Evolutionary conservation across 768 basidiomycete genomes (phyloP).

Genomic region (Bullera alba): DNA sequence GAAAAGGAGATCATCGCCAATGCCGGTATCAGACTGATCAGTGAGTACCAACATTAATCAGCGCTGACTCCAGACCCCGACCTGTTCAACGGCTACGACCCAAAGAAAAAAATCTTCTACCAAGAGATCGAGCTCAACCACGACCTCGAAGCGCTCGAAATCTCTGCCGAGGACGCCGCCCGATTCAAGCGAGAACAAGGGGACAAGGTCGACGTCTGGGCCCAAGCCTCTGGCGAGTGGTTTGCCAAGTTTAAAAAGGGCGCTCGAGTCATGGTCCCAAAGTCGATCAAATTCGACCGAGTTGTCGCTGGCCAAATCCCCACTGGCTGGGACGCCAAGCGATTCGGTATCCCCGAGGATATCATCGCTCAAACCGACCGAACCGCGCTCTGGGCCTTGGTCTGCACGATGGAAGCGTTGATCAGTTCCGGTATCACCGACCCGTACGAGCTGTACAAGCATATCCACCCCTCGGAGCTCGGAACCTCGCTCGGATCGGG

Average conservation of each 20-base stretch:
- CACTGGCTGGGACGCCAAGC: conserved; percentile 92
- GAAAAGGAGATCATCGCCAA: conserved; percentile 89
- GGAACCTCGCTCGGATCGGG: conserved; percentile 91
- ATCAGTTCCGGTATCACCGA: conserved; percentile 96
- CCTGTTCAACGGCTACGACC: conserved; percentile 94
- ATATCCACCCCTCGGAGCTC: conserved; percentile 93
- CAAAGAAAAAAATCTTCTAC: conserved; percentile 93
- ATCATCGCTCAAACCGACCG: conserved; percentile 88
- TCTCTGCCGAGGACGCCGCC: conserved; percentile 78
- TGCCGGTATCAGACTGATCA: conserved; percentile 87
- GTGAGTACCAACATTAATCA: too few relatives aligned
- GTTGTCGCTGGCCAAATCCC: conserved; percentile 93
- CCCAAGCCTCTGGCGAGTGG: conserved; percentile 85
- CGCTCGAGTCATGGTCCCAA: conserved; percentile 83
- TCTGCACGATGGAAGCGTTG: conserved; percentile 88
- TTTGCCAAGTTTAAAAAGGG: conserved; percentile 99
- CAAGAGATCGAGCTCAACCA: conserved; percentile 95
- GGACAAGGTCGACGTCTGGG: conserved; percentile 93
- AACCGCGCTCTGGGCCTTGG: conserved; percentile 87
- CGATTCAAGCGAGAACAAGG: conserved; percentile 96
- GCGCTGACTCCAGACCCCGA: conserved; percentile 67
- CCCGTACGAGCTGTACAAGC: conserved; percentile 94
- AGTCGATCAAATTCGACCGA: conserved; percentile 89
- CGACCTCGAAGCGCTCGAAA: conserved; percentile 92
- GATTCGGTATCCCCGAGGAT: conserved; percentile 94